Percentiles rank a stretch among this genome's conserved stretches.
phyloP scores from a whole-genome alignment of 2,329 filamentous ascomycete genomes.

The Pestalotiopsis sp. region DNA sequence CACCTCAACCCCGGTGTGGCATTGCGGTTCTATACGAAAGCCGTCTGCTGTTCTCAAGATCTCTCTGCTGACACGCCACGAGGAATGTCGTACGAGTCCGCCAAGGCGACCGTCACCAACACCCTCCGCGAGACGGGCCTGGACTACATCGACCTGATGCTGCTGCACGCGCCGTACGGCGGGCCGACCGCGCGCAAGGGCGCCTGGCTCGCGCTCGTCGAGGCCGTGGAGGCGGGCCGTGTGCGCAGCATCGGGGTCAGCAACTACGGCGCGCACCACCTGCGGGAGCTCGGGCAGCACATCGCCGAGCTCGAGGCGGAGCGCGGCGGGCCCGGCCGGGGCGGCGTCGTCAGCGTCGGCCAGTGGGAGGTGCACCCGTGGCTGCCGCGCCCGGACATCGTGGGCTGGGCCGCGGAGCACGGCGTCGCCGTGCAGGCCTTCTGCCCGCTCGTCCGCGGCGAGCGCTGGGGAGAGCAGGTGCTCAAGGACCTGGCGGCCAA shows the following conservation, averaged over 20 bases:
- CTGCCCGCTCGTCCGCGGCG: conserved; percentile 63
- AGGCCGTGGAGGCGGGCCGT: conserved; percentile 62
- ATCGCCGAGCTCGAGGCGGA: conserved; percentile 63
- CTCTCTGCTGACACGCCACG: background rate
- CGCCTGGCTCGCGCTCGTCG: conserved; percentile 65
- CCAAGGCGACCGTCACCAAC: conserved; percentile 63
- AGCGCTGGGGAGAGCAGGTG: conserved; percentile 70
- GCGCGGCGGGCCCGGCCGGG: conserved; percentile 56
- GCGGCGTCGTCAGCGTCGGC: conserved; percentile 77
- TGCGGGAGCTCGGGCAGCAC: conserved; percentile 60
- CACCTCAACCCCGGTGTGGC: background rate
- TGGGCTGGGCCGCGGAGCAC: conserved; percentile 70
- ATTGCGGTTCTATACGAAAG: background rate
- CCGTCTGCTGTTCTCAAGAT: background rate
- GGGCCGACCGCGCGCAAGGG: conserved; percentile 57
- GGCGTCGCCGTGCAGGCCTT: conserved; percentile 66
- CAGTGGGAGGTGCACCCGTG: conserved; percentile 93
- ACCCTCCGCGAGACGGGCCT: conserved; percentile 65
- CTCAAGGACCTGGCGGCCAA: conserved; percentile 69
- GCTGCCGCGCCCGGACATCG: conserved; percentile 78
- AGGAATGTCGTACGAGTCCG: conserved; percentile 57
- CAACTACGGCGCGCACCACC: conserved; percentile 66
- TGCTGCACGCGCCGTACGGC: conserved; percentile 64
- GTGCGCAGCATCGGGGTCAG: conserved; percentile 64
- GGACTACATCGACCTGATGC: conserved; percentile 67